Evolutionary conservation across 805 yeast genomes (phyloP).

Genomic region (Pichia eremophila): DNA sequence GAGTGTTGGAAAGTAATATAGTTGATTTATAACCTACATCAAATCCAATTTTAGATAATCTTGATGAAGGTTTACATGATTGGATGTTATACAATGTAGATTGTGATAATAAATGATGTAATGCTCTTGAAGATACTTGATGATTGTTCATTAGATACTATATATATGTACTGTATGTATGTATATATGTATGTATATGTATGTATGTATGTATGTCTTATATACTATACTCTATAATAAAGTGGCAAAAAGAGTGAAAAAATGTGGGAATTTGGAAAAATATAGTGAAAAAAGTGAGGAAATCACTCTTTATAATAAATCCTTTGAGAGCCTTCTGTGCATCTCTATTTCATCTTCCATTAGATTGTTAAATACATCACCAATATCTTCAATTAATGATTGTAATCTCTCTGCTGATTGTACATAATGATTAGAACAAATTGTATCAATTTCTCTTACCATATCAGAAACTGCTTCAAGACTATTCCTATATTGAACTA

Average conservation of each 20-base stretch:
- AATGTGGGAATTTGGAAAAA: no score
- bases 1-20: slow-evolving; percentile 22
- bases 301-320: no score
- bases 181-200: no score
- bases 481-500: not conserved
- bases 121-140: not conserved
- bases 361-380: no score
- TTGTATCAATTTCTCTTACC: not conserved
- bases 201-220: no score
- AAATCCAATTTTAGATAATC: slow-evolving; percentile 2
- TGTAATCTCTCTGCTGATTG: not conserved
- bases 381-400: not conserved
- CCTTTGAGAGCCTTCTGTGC: no score
- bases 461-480: not conserved
- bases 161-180: no score
- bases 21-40: slow-evolving; percentile 12
- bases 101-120: not conserved
- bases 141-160: not conserved
- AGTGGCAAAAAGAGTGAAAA: no score
- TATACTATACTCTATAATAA: no score
- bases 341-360: not conserved
- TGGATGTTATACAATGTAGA: not conserved
- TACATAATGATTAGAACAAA: not conserved
- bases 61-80: not conserved
- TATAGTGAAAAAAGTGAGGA: no score